These are phyloP conservation scores for Ceratobasidium sp. DNA, from an alignment of 1,284 basidiomycete species.

Conservation along the genomic window DNA sequence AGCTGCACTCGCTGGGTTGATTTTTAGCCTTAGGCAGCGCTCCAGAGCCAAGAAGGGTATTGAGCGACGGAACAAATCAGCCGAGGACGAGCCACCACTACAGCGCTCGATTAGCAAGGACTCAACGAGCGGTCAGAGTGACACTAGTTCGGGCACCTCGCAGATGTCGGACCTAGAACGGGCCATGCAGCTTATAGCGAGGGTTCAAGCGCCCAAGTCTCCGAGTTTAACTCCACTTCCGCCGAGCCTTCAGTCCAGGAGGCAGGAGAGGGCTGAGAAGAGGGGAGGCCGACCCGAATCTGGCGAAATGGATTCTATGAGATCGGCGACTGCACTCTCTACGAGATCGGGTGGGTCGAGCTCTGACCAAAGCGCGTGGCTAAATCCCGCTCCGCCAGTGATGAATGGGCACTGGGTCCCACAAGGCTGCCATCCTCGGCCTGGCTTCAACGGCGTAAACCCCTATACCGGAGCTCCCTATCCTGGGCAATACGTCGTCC, in stretches of 20 bases:
- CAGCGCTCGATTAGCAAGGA: neutral
- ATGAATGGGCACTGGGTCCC: too few species aligned
- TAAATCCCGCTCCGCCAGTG: neutral
- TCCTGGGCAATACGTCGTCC: neutral
- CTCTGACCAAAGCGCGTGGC: neutral
- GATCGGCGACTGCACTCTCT: neutral
- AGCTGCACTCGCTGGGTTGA: slow-evolving; percentile 29
- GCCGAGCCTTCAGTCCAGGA: slow-evolving; percentile 9
- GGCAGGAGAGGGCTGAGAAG: neutral
- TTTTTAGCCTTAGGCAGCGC: slow-evolving; percentile 38
- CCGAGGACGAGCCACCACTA: slow-evolving; percentile 2
- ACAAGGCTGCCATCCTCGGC: neutral
- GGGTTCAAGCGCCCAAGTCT: slow-evolving; percentile 13
- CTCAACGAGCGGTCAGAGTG: neutral
- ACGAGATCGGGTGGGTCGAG: neutral
- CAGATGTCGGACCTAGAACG: slow-evolving; percentile 19
- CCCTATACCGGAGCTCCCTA: neutral
- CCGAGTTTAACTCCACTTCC: slow-evolving; percentile 8
- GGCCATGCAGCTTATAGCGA: slow-evolving; percentile 29
- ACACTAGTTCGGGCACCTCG: neutral
- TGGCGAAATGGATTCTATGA: too few species aligned
- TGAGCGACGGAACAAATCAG: neutral
- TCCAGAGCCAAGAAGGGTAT: slow-evolving; percentile 23
- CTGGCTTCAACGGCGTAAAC: too few species aligned
- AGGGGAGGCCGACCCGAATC: too few species aligned